Evolutionary conservation across 305 asterid genomes (phyloP).

Genomic region (Stenogyne calaminthoides): DNA sequence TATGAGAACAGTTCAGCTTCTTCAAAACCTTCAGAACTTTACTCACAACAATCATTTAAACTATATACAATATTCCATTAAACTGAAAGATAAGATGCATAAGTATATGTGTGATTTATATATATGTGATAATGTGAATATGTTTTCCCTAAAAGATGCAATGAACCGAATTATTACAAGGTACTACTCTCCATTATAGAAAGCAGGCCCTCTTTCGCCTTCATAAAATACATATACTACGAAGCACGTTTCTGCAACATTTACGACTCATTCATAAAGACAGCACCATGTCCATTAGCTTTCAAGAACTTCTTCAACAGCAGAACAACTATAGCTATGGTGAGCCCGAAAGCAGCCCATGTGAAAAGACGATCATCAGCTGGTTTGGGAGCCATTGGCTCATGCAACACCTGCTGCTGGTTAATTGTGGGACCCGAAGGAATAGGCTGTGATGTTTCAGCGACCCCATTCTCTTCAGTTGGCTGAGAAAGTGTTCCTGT

Average conservation of each 20-base stretch:
- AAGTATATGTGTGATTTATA: background rate
- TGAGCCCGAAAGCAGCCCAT: slow-evolving; percentile 79
- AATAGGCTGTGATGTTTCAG: slow-evolving; percentile 38
- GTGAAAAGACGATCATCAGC: slow-evolving; percentile 78
- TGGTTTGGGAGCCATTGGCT: slow-evolving; percentile 45
- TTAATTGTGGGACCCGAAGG: slow-evolving; percentile 34
- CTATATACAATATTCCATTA: slow-evolving; percentile 33
- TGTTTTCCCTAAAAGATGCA: slow-evolving; percentile 12
- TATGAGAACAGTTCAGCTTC: too few species aligned
- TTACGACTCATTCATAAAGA: slow-evolving; percentile 70
- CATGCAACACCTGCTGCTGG: slow-evolving; percentile 48
- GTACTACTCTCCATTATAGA: slow-evolving; percentile 7
- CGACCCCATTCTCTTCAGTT: slow-evolving; percentile 34
- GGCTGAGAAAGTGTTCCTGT: slow-evolving; percentile 37
- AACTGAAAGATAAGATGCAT: slow-evolving; percentile 6
- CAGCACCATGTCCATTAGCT: slow-evolving; percentile 73
- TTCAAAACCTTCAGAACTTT: too few species aligned
- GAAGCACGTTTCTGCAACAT: slow-evolving; percentile 8
- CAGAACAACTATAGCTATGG: slow-evolving; percentile 69
- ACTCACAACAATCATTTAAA: background rate
- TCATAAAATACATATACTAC: slow-evolving; percentile 1
- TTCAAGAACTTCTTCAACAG: slow-evolving; percentile 79
- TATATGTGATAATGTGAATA: too few species aligned
- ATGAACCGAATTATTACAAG: slow-evolving; percentile 15
- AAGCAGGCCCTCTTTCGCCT: slow-evolving; percentile 8